Evolutionary conservation across 192 early-diverging fungal species (phyloP).

Genomic region (Ramicandelaber brevisporus): DNA sequence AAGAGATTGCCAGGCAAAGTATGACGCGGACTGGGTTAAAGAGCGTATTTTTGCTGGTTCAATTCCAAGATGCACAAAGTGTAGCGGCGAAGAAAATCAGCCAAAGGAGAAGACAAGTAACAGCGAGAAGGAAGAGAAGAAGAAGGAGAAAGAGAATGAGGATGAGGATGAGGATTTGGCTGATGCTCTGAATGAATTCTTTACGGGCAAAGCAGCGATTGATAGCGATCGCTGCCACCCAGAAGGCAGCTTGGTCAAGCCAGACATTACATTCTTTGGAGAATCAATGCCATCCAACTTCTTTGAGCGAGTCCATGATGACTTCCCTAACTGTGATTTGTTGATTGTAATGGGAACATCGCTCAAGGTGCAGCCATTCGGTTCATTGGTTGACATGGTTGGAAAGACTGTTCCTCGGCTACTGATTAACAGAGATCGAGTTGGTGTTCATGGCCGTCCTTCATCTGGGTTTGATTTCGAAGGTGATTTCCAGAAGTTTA

Average conservation of each 20-base stretch:
- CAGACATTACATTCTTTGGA: conserved; percentile 93
- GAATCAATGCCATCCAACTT: conserved; percentile 65
- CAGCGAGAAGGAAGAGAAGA: no score
- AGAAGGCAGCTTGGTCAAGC: conserved; percentile 75
- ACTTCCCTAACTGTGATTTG: conserved; percentile 56
- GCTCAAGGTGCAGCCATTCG: conserved; percentile 77
- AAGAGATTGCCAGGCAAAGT: conserved; percentile 10
- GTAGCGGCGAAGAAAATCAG: conserved; percentile 15
- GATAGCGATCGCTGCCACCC: no score
- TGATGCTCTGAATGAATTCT: no score
- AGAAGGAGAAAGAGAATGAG: no score
- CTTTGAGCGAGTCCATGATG: conserved; percentile 21
- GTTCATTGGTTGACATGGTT: conserved; percentile 42
- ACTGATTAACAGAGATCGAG: conserved; percentile 69
- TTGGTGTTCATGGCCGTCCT: no score
- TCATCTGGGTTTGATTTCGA: no score
- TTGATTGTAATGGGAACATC: conserved; percentile 88
- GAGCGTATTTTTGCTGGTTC: conserved; percentile 21
- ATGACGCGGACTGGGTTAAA: conserved; percentile 15
- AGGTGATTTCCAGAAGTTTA: no score
- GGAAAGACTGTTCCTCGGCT: conserved; percentile 41
- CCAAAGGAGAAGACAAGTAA: no score
- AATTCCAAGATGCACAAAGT: conserved; percentile 42
- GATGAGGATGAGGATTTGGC: no score
- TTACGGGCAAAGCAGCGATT: no score